These are phyloP conservation scores for Vaccinium corymbosum DNA, from an alignment of 148 eudicot species.

Conservation along the genomic window DNA sequence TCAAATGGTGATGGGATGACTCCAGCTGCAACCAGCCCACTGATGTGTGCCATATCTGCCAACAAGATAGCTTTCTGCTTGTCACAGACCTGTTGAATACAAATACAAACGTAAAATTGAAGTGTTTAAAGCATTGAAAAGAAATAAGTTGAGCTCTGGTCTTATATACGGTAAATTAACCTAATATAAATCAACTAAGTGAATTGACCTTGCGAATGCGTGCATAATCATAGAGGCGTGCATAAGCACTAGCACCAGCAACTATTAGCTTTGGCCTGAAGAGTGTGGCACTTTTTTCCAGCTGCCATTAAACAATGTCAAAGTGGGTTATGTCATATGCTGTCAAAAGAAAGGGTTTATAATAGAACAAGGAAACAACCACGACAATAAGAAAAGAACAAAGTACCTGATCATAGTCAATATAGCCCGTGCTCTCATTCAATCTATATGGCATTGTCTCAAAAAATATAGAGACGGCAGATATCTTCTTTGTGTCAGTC, in stretches of 20 bases:
- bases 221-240: conserved; percentile 85
- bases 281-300: conserved; percentile 95
- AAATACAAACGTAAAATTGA: neutral
- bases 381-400: neutral
- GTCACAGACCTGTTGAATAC: conserved; percentile 63
- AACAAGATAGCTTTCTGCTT: conserved; percentile 85
- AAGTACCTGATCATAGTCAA: conserved; percentile 93
- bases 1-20: conserved; percentile 80
- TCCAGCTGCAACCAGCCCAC: conserved; percentile 96
- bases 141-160: neutral
- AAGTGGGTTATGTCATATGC: neutral
- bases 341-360: neutral
- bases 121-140: neutral
- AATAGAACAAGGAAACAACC: neutral
- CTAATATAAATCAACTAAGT: neutral
- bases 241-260: conserved; percentile 99
- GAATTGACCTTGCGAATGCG: conserved; percentile 74
- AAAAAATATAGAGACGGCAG: conserved; percentile 90
- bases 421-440: conserved; percentile 87
- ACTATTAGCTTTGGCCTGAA: conserved; percentile 95
- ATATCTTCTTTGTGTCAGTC: conserved; percentile 99
- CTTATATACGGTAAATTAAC: neutral
- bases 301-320: conserved; percentile 37
- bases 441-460: conserved; percentile 99
- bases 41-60: conserved; percentile 99